These are phyloP conservation scores for Mycena sp. DNA, from an alignment of 1,284 basidiomycete species.

Conservation along the genomic window DNA sequence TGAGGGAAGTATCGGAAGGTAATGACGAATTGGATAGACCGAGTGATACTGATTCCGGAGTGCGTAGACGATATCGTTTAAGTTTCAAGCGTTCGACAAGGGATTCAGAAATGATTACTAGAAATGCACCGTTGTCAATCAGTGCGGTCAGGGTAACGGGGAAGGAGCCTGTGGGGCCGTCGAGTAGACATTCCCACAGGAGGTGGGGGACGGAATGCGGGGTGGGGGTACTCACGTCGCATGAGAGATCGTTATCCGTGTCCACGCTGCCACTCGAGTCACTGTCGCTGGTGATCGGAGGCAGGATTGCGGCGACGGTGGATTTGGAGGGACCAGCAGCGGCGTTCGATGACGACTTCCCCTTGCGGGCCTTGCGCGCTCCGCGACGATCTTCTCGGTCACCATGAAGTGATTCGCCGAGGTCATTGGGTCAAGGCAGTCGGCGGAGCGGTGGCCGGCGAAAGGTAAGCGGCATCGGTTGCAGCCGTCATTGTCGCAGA, in stretches of 20 bases:
- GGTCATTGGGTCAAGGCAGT: background rate
- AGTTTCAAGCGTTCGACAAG: background rate
- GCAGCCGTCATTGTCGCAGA: conserved; percentile 30
- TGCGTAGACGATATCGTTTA: background rate
- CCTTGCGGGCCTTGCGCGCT: background rate
- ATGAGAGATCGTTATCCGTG: background rate
- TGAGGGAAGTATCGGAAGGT: background rate
- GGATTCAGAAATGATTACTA: background rate
- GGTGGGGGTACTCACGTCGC: background rate
- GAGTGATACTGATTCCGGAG: background rate
- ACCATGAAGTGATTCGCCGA: background rate
- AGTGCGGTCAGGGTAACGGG: background rate
- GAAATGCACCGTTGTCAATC: background rate
- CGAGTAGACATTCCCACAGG: background rate
- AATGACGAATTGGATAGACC: background rate
- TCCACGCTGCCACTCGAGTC: background rate
- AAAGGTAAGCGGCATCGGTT: conserved; percentile 30
- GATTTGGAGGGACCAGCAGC: background rate
- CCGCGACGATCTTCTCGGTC: background rate
- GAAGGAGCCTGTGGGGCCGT: background rate
- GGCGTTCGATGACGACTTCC: background rate
- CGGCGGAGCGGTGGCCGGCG: conserved; percentile 4
- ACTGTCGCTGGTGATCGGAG: background rate
- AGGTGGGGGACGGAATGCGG: background rate
- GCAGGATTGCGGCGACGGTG: background rate